Percentiles rank a stretch among this genome's conserved stretches.
Conservation (phyloP, 306 rosid genomes). For the Cucumis hystrix region DNA sequence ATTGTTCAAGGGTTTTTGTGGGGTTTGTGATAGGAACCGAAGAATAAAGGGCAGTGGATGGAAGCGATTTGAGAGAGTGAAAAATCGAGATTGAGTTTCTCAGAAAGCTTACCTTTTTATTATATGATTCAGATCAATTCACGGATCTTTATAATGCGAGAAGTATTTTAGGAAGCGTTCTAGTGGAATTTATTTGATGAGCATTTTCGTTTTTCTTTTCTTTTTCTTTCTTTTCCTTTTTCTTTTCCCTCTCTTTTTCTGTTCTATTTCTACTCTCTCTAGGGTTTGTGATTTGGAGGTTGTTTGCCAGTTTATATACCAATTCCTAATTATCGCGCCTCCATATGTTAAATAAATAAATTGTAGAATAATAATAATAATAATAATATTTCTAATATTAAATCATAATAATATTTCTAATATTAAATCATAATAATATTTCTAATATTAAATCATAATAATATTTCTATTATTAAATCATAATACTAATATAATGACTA, state of each 20-base stretch:
- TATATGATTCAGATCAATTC: slow-evolving; percentile 23
- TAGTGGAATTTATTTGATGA: not conserved
- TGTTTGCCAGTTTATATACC: not conserved
- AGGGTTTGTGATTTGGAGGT: slow-evolving; percentile 6
- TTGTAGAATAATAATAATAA: too few species aligned
- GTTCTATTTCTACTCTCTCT: not conserved
- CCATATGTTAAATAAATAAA: not conserved
- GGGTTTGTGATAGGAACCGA: not conserved
- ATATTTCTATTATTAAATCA: too few species aligned
- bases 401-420: too few species aligned
- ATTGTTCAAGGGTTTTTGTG: not conserved
- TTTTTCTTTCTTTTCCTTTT: not conserved
- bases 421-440: too few species aligned
- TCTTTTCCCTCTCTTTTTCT: not conserved
- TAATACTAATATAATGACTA: too few species aligned
- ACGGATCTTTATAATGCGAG: slow-evolving; percentile 15
- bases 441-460: too few species aligned
- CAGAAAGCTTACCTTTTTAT: slow-evolving; percentile 21
- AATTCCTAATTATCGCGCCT: not conserved
- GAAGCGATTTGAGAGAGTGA: slow-evolving; percentile 2
- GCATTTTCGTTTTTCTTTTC: slow-evolving; percentile 1
- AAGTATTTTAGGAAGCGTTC: not conserved
- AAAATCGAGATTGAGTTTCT: not conserved
- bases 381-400: too few species aligned
- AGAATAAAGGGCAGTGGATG: not conserved